Evolutionary conservation across 306 rosid species (phyloP), one percentile per base, ranked within the genome.

Genomic region (Glycine soja): DNA sequence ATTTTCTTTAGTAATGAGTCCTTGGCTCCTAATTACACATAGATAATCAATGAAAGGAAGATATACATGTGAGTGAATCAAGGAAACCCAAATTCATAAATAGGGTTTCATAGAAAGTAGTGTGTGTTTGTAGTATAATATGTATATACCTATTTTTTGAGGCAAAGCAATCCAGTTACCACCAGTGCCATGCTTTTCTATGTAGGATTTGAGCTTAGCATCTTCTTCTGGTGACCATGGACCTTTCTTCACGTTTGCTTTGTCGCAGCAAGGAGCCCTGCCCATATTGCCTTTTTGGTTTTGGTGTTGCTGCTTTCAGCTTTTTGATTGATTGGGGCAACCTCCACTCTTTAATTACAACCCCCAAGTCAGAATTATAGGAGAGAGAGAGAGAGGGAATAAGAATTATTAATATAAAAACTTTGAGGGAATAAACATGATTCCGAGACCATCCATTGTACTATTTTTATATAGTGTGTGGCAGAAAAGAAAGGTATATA

Each of bases 201-300:
- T 81, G 76, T 84, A 87, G 57, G 83, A 80, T 9, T 87, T 87
- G 84, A 87, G 90, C 75, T 81, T 84, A 2, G 81, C 78, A 61
- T 87, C 90, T 87, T 87, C 90, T 81, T 87, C 90, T 15, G 90
- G 90, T 3, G 86, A 87, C 90, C 90, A 87, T 13, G 90, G 87
- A 1, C 90, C 90, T 81, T 76, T 87, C 86, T 87, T 87, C 84
- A 87, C 90, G 79, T 81, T 87, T 56, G 90, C 88, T 84, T 87
- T 87, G 84, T 87, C 90, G 16, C 90, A 87, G 68, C 90, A 87
- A 87, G 90, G 90, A 84, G 98, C 98, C 82, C 98, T 92, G 50
- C 98, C 98, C 98, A 95, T 81, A 43, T 74, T 84, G 68, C 10
- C 67, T 48, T 74, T 67, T 67, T 80, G 57, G 63, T 45, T 47